Evolutionary conservation across 208 protist genomes (phyloP).

Genomic region (Lotmaria passim): DNA sequence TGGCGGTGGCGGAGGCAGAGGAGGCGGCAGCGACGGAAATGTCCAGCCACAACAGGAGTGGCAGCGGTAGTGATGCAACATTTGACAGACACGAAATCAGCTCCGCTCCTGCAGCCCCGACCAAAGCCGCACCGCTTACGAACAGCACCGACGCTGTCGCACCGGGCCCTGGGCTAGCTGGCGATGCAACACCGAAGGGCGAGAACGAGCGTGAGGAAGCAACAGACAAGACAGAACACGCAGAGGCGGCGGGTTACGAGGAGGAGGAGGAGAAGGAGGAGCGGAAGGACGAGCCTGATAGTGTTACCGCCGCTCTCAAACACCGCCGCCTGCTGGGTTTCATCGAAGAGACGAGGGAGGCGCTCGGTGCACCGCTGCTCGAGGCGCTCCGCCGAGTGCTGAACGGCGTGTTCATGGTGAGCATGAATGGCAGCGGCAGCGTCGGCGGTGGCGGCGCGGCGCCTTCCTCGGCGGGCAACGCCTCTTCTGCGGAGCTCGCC

Average conservation of each 20-base stretch:
- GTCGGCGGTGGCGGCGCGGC: background rate
- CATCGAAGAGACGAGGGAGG: slow-evolving; percentile 10
- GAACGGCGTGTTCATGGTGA: slow-evolving; percentile 26
- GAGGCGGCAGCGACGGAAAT: background rate
- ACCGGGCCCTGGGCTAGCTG: too few species aligned
- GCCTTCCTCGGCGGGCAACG: background rate
- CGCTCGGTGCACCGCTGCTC: slow-evolving; percentile 16
- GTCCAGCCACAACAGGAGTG: background rate
- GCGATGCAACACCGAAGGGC: background rate
- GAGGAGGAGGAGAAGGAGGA: slow-evolving; percentile 2
- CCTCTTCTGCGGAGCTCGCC: background rate
- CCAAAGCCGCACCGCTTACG: too few species aligned
- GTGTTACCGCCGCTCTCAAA: background rate
- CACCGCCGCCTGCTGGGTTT: slow-evolving; percentile 10
- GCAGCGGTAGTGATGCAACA: too few species aligned
- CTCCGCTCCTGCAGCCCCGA: too few species aligned
- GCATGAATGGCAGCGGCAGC: background rate
- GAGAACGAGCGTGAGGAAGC: background rate
- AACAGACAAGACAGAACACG: background rate
- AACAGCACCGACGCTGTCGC: too few species aligned
- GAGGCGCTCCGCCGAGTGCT: slow-evolving; percentile 7
- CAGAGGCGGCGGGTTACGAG: background rate
- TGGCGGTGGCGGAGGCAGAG: slow-evolving; percentile 18
- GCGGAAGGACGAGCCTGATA: background rate
- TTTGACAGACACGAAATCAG: too few species aligned